phyloP scores from a whole-genome alignment of 768 basidiomycete species.

The Terana coerulea region DNA sequence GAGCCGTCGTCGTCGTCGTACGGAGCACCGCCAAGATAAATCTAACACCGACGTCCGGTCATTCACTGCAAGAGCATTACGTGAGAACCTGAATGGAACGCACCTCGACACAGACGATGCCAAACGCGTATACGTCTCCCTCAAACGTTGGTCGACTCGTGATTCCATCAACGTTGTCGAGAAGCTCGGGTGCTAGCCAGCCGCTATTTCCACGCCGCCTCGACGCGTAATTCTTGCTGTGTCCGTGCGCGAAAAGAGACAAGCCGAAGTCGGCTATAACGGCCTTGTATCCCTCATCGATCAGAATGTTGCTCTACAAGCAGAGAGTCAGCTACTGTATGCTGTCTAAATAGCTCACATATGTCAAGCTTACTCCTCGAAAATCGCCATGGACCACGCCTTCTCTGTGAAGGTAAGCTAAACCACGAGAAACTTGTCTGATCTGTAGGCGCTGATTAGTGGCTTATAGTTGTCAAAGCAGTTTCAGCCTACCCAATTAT shows the following conservation, averaged over 20 bases:
- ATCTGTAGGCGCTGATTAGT: background rate
- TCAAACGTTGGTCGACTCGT: background rate
- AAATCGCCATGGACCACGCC: constrained; percentile 5
- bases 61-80: too few species aligned
- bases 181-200: constrained; percentile 4
- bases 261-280: background rate
- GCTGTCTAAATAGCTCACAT: too few species aligned
- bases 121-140: background rate
- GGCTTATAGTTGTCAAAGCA: background rate
- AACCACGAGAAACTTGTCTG: background rate
- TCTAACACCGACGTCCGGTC: too few species aligned
- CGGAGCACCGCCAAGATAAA: background rate
- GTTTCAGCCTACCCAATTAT: background rate
- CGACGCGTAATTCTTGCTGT: background rate
- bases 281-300: background rate
- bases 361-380: background rate
- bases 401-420: background rate
- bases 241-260: background rate
- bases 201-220: background rate
- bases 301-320: background rate
- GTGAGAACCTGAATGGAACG: too few species aligned
- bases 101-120: background rate
- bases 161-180: background rate
- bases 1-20: background rate
- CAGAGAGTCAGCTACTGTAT: background rate